These are phyloP conservation scores for Fusarium sp. DNA, from an alignment of 2,329 filamentous ascomycete species.

Conservation along the genomic window DNA sequence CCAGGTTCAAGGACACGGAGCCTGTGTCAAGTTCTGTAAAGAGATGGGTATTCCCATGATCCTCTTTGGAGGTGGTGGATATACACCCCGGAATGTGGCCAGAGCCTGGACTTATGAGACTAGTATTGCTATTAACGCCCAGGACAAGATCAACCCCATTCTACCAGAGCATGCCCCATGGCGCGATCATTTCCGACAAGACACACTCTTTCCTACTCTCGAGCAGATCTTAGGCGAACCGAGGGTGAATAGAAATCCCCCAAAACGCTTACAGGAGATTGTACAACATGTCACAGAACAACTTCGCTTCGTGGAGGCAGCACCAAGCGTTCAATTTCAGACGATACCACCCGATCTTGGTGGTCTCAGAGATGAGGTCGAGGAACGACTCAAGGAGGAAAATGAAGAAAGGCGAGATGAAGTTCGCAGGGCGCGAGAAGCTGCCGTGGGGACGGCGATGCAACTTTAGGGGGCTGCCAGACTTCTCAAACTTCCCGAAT, in stretches of 20 bases:
- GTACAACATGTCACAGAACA: slow-evolving; percentile 87
- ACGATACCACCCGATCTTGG: slow-evolving; percentile 84
- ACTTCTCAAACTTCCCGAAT: slow-evolving; percentile 3
- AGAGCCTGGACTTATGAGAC: slow-evolving; percentile 98
- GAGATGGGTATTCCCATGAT: slow-evolving; percentile 84
- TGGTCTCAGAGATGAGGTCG: slow-evolving; percentile 77
- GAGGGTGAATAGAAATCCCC: slow-evolving; percentile 83
- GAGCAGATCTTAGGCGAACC: slow-evolving; percentile 78
- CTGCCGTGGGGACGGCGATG: slow-evolving; percentile 71
- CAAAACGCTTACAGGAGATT: slow-evolving; percentile 82
- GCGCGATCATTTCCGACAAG: slow-evolving; percentile 88
- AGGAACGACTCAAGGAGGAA: slow-evolving; percentile 77
- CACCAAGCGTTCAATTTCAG: slow-evolving; percentile 89
- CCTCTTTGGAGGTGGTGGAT: slow-evolving; percentile 93
- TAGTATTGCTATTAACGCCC: slow-evolving; percentile 84
- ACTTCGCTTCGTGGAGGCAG: slow-evolving; percentile 85
- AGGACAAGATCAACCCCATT: slow-evolving; percentile 77
- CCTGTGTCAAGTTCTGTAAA: slow-evolving; percentile 92
- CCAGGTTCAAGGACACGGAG: slow-evolving; percentile 93
- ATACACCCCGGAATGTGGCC: slow-evolving; percentile 96
- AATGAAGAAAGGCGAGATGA: slow-evolving; percentile 71
- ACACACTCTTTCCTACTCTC: slow-evolving; percentile 91
- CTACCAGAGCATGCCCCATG: slow-evolving; percentile 88
- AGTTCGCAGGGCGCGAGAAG: slow-evolving; percentile 68
- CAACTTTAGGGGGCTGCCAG: slow-evolving; percentile 59